Percentiles rank a stretch among this genome's conserved stretches.
Conservation (phyloP, 768 basidiomycete species). For the Russula emetica region DNA sequence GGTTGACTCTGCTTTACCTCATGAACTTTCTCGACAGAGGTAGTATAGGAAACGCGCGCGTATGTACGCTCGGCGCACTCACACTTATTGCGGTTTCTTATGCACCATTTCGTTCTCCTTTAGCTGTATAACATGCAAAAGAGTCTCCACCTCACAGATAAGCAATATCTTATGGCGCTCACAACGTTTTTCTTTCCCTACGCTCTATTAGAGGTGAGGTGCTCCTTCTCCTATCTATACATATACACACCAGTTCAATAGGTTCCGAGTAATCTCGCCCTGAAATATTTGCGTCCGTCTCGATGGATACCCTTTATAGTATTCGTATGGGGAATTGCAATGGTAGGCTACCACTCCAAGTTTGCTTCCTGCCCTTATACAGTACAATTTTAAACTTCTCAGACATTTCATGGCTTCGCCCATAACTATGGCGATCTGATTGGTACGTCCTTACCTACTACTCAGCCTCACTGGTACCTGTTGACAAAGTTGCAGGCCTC, state of each 20-base stretch:
- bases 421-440: background rate
- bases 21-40: constrained; percentile 1
- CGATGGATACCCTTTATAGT: constrained; percentile 3
- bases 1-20: constrained; percentile 6
- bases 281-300: background rate
- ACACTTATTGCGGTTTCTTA: background rate
- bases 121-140: constrained; percentile 2
- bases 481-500: background rate
- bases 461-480: too few relatives aligned
- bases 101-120: background rate
- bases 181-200: background rate
- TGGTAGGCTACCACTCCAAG: background rate
- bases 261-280: constrained; percentile 1
- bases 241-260: background rate
- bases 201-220: background rate
- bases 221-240: background rate
- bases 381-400: background rate
- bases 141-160: background rate
- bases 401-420: background rate
- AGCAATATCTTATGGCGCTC: background rate
- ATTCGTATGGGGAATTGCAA: background rate
- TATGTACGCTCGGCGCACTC: background rate
- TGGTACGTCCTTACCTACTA: background rate
- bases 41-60: constrained; percentile 4
- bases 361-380: background rate